Evolutionary conservation across 164 flowering plant species (phyloP), one percentile per base, ranked within the genome.

Genomic region (Echeveria elegans): DNA sequence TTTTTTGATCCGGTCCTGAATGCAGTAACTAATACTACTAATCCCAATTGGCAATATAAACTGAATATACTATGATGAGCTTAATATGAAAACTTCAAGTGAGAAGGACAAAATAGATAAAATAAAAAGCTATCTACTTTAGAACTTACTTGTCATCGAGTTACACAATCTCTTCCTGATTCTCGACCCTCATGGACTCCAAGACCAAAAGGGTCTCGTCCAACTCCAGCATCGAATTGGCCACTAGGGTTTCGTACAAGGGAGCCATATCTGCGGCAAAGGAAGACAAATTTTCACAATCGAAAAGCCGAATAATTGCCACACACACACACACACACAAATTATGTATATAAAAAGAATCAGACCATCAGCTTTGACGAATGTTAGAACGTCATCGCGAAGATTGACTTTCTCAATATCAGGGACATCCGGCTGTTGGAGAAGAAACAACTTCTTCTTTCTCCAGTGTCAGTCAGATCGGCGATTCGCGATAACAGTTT

Each of bases 351-450:
- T n/a, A 36, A 4, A 4, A 36, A 36, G 4, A 36, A 4, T 36
- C 16, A 40, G 1, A 94, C 98, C 88, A 65, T 85, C 79, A 31
- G 83, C 70, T 72, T 81, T 81, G 56, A 94, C 84, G 40, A 74
- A 64, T 16, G 77, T 60, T 38, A 85, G 65, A 62, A 89, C 97
- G 69, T 94, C 97, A 12, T 88, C 95, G 7, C 80, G 80, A 77
- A 94, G 87, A 12, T 76, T 81, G 53, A 91, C 88, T 70, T 88
- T 94, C 75, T 91, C 97, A 72, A 94, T 88, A 79, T 94, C 98
- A 16, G 70, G 80, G 1, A 86, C 87, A n/a, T 89, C 97, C 1
- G 86, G 80, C 8, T 88, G 98, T 4, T 77, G 79, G 34, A 94
- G 79, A 8, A 89, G 96, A 78, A 89, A 90, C 14, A 85, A 81